These are phyloP conservation scores for Ceratocystis smalleyi DNA, from an alignment of 2,329 filamentous ascomycete genomes.

Conservation along the genomic window DNA sequence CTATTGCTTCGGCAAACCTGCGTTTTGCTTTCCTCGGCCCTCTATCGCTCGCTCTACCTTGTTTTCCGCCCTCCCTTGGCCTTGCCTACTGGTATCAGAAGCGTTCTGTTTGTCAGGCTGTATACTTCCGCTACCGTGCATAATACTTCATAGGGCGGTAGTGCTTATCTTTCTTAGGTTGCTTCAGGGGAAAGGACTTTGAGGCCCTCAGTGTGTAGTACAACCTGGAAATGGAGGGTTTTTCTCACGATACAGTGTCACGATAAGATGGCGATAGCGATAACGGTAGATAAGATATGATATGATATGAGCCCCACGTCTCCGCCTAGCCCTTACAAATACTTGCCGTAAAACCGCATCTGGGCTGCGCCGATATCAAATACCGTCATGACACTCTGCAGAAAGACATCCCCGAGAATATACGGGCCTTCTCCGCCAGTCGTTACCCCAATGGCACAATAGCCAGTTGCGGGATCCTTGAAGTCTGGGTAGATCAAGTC, in stretches of 20 bases:
- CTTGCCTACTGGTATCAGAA: too few species aligned
- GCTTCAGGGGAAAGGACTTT: too few species aligned
- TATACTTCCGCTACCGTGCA: too few species aligned
- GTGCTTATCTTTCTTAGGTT: too few species aligned
- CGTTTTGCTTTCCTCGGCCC: background rate
- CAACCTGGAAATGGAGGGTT: too few species aligned
- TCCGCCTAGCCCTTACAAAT: conserved; percentile 1
- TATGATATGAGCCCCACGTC: background rate
- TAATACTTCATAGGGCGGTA: too few species aligned
- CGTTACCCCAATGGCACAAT: conserved; percentile 34
- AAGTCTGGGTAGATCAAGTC: conserved; percentile 33
- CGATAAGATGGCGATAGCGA: background rate
- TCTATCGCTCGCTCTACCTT: too few species aligned
- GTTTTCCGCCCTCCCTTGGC: too few species aligned
- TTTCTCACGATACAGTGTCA: background rate
- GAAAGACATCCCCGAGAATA: conserved; percentile 35
- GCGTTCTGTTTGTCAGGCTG: too few species aligned
- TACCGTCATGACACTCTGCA: conserved; percentile 36
- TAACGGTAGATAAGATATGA: background rate
- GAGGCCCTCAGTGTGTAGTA: too few species aligned
- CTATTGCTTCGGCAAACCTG: background rate
- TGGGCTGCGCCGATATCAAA: conserved; percentile 33
- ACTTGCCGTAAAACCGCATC: conserved; percentile 29
- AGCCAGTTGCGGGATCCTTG: conserved; percentile 30
- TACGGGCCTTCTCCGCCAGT: conserved; percentile 32